These are phyloP conservation scores for Triticum aestivum DNA, from an alignment of 176 grass and related monocot species.

Conservation along the genomic window IWGSC_CS_RefSeq_v2.1 NC_057813.1:423781349-423781848, in stretches of 20 bases:
- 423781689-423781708: not conserved
- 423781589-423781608: constrained; percentile 53
- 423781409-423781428: constrained; percentile 86
- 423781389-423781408: constrained; percentile 91
- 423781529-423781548: constrained; percentile 60
- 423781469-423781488: not conserved
- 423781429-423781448: constrained; percentile 80
- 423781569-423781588: constrained; percentile 52
- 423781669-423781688: not conserved
- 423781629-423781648: not conserved
- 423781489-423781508: not conserved
- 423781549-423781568: constrained; percentile 95
- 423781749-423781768: not conserved
- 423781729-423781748: not conserved
- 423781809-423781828: too few relatives aligned
- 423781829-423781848: too few relatives aligned
- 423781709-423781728: not conserved
- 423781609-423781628: constrained; percentile 35
- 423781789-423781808: too few relatives aligned
- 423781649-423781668: constrained; percentile 12
- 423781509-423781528: not conserved
- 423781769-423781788: not conserved
- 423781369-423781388: constrained; percentile 90
- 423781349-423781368: constrained; percentile 89
- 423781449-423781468: not conserved